Base-by-base conservation (phyloP, 257 asterid genomes). In the Fraxinus cuspidata region DNA sequence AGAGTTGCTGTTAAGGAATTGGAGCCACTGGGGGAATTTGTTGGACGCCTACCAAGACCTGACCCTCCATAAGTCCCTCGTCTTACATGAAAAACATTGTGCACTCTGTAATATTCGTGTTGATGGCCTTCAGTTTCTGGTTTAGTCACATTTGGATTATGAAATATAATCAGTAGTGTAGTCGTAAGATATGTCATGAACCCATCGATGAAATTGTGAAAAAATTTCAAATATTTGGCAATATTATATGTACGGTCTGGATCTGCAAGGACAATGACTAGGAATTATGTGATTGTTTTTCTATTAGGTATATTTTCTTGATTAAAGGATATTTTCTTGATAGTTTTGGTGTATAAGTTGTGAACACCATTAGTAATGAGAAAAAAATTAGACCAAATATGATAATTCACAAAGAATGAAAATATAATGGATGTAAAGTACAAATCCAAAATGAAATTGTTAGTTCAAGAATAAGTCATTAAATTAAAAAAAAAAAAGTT, bases 21-120 rank as follows among this genome's bases (percentile, higher is more conserved):
- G 19, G 76, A 81, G 67, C 66, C 84, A 79, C 75, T 81, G 56
- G 15, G 40, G 19, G 3, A n/a, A 5, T 69, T 60, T 0, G 47
- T 0, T 35, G 83, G 75, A 74, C 78, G 76, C 80, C 31, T 76
- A 4, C 12, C 0, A 35, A 79, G 31, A 73, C 79, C 79, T 9
- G 84, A 37, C 28, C 84, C 84, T 51, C 84, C 85, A 51, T 18
- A 16, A 73, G 60, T 70, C 60, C 88, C 82, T 79, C 74, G 77
- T 65, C 40, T 72, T 0, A 38, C 31, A 77, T 29, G 85, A 60
- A 63, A 53, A 68, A 72, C 84, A 0, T 8, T 63, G 25, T 71
- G 60, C 9, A 56, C 71, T 74, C 31, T n/a, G 40, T 12, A 23
- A 67, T 37, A 7, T n/a, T 11, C 5, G 77, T 51, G 67, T 21